Percentiles rank a stretch among this genome's conserved stretches.
Evolutionary conservation across 495 filamentous ascomycete genomes (phyloP).

Genomic region (Aspergillus avenaceus): DNA sequence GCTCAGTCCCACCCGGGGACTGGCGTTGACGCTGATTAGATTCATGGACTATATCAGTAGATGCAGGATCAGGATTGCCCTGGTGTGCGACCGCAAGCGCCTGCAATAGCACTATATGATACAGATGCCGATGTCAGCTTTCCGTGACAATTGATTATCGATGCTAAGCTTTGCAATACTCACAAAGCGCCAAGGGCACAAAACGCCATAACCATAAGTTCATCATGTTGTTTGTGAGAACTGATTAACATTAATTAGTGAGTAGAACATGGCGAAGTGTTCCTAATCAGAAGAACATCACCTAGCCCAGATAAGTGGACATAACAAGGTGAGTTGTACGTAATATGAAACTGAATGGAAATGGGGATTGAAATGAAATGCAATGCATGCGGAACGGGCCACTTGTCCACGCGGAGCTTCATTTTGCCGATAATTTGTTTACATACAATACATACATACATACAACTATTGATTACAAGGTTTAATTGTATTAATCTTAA

Average conservation of each 20-base stretch:
- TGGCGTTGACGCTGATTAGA: slow-evolving; percentile 11
- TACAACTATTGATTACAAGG: not conserved
- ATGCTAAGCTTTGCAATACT: slow-evolving; percentile 9
- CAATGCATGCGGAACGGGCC: slow-evolving; percentile 32
- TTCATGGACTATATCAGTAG: slow-evolving; percentile 17
- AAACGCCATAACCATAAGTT: slow-evolving; percentile 29
- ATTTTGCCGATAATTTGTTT: slow-evolving; percentile 28
- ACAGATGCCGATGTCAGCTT: slow-evolving; percentile 21
- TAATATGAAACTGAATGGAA: no score
- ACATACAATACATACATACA: not conserved
- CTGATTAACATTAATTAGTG: slow-evolving; percentile 12
- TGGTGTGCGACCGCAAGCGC: slow-evolving; percentile 27
- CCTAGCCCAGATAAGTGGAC: not conserved
- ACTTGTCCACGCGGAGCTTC: slow-evolving; percentile 44
- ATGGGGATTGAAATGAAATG: no score
- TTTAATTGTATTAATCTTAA: no score
- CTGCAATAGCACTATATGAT: slow-evolving; percentile 32
- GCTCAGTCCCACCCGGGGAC: slow-evolving; percentile 13
- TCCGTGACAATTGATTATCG: not conserved
- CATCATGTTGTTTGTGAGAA: slow-evolving; percentile 38
- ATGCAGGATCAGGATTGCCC: slow-evolving; percentile 10
- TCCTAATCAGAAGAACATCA: slow-evolving; percentile 3
- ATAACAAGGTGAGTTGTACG: not conserved
- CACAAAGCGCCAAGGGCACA: slow-evolving; percentile 39
- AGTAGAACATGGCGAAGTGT: slow-evolving; percentile 41